These are phyloP conservation scores for Microsporum ferrugineum DNA, from an alignment of 2,329 filamentous ascomycete species.

Conservation along the genomic window DNA sequence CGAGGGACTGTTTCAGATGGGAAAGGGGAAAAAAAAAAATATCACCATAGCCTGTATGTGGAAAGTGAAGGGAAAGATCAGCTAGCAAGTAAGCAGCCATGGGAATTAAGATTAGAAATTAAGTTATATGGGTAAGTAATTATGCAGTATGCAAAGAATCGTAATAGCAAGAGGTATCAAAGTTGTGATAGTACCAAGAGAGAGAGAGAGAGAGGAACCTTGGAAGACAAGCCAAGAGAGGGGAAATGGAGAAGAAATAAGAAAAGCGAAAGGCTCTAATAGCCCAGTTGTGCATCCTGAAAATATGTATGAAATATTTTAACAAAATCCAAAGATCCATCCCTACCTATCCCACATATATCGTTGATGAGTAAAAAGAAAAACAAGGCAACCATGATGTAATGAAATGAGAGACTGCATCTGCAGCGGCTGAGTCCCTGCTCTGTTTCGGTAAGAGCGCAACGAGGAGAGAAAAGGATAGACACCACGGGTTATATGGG, in stretches of 20 bases:
- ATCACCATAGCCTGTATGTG: background rate
- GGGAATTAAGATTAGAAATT: constrained; percentile 6
- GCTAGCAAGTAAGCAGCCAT: background rate
- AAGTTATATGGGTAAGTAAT: background rate
- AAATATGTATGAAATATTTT: background rate
- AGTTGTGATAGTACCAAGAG: background rate
- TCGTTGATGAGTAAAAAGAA: background rate
- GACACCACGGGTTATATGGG: background rate
- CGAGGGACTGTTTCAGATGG: background rate
- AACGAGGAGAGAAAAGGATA: background rate
- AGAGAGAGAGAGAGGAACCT: background rate
- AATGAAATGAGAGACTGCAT: background rate
- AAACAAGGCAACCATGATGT: background rate
- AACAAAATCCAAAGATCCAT: background rate
- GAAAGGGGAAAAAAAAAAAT: background rate
- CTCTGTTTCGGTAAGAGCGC: background rate
- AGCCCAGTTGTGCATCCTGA: background rate
- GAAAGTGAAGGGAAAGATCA: background rate
- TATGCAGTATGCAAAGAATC: background rate
- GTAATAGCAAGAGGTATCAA: background rate
- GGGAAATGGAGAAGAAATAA: background rate
- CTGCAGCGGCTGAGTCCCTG: background rate
- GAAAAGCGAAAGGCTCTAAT: background rate
- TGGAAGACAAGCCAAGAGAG: background rate
- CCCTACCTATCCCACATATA: background rate